Conservation (phyloP, 208 protist genomes). For the Naegleria fowleri region DNA sequence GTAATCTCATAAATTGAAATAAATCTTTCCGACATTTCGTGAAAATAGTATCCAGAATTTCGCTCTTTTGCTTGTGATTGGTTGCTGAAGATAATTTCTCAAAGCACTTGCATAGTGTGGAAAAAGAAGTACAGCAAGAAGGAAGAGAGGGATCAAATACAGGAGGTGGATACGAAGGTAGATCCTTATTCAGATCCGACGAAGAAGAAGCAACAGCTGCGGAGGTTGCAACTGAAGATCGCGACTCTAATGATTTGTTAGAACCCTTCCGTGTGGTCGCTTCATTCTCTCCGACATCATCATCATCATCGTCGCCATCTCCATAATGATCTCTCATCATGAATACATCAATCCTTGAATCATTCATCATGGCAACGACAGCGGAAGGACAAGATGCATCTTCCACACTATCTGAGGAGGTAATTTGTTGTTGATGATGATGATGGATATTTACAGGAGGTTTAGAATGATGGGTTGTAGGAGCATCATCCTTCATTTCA, state of each 20-base stretch:
- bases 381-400: background rate
- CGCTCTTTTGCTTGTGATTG: no score
- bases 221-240: no score
- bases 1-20: constrained; percentile 60
- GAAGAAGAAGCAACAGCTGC: background rate
- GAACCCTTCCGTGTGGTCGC: background rate
- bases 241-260: background rate
- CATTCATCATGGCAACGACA: background rate
- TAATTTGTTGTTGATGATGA: no score
- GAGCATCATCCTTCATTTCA: no score
- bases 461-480: no score
- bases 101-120: background rate
- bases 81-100: background rate
- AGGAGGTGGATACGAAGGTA: background rate
- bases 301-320: background rate
- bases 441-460: no score
- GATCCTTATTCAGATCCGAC: background rate
- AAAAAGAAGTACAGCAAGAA: background rate
- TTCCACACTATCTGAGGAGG: no score
- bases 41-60: background rate
- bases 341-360: background rate
- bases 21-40: constrained; percentile 31
- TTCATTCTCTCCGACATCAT: background rate
- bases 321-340: background rate
- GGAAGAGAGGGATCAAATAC: background rate